Evolutionary conservation across 2,329 filamentous ascomycete species (phyloP).

Genomic region (Westerdykella aurantiaca): DNA sequence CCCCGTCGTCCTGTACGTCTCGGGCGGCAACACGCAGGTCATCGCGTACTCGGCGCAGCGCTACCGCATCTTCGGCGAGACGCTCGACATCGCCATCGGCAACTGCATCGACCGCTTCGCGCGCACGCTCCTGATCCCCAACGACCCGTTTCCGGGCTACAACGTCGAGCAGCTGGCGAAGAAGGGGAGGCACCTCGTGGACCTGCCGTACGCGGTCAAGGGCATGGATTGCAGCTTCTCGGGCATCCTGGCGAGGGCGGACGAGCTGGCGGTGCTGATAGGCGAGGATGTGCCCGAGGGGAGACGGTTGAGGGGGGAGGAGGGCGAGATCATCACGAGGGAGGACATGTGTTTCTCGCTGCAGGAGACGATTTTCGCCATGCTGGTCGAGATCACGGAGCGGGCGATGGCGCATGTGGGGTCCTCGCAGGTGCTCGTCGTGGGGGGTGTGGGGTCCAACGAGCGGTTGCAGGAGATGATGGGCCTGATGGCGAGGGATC

Average conservation of each 20-base stretch:
- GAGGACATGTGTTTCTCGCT: constrained; percentile 89
- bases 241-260: constrained; percentile 79
- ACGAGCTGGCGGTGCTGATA: constrained; percentile 69
- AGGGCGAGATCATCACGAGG: constrained; percentile 60
- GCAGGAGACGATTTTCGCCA: constrained; percentile 92
- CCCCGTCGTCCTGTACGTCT: constrained; percentile 93
- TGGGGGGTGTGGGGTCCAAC: constrained; percentile 94
- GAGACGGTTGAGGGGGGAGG: constrained; percentile 38
- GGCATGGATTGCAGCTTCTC: constrained; percentile 98
- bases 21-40: constrained; percentile 93
- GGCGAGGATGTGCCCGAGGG: constrained; percentile 35
- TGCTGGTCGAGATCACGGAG: constrained; percentile 98
- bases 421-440: constrained; percentile 82
- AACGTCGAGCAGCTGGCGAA: constrained; percentile 95
- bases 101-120: constrained; percentile 97
- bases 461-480: constrained; percentile 96
- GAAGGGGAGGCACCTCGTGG: constrained; percentile 64
- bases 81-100: constrained; percentile 93
- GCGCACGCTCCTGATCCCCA: constrained; percentile 81
- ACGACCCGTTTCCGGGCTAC: constrained; percentile 94
- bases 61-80: constrained; percentile 97
- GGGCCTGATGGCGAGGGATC: constrained; percentile 85
- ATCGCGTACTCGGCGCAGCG: constrained; percentile 92
- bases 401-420: constrained; percentile 97
- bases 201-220: constrained; percentile 93